Conservation (phyloP, 441 rosid species). For the Theobroma grandiflorum region DNA sequence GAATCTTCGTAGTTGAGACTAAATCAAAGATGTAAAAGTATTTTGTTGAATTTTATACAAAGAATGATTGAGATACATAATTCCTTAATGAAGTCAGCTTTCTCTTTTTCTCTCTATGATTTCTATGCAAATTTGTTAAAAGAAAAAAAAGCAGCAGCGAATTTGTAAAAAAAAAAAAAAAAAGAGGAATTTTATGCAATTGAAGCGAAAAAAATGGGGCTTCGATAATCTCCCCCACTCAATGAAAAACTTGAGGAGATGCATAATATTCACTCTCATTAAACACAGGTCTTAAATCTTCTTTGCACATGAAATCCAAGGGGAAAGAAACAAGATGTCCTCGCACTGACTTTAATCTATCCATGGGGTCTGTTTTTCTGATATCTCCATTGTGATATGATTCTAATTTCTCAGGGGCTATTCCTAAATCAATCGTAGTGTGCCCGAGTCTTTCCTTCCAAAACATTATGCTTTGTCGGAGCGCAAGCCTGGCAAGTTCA, state of each 20-base stretch:
- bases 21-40: not conserved
- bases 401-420: slow-evolving; percentile 81
- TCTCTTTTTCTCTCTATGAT: not conserved
- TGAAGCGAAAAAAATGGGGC: not conserved
- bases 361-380: slow-evolving; percentile 64
- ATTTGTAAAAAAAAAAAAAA: not conserved
- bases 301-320: slow-evolving; percentile 90
- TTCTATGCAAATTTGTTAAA: not conserved
- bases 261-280: slow-evolving; percentile 98
- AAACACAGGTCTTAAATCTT: slow-evolving; percentile 96
- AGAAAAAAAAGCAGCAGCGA: not conserved
- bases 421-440: slow-evolving; percentile 92
- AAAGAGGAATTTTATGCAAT: not conserved
- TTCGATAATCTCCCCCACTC: slow-evolving; percentile 22
- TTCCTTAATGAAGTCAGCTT: not conserved
- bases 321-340: slow-evolving; percentile 98
- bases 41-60: not conserved
- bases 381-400: slow-evolving; percentile 75
- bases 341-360: slow-evolving; percentile 65
- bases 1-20: not conserved
- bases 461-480: slow-evolving; percentile 67
- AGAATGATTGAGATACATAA: not conserved
- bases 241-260: slow-evolving; percentile 90
- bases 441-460: slow-evolving; percentile 95
- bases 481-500: slow-evolving; percentile 58